Conservation (phyloP, 148 eudicot genomes). For the Polygonum maritimum region DNA sequence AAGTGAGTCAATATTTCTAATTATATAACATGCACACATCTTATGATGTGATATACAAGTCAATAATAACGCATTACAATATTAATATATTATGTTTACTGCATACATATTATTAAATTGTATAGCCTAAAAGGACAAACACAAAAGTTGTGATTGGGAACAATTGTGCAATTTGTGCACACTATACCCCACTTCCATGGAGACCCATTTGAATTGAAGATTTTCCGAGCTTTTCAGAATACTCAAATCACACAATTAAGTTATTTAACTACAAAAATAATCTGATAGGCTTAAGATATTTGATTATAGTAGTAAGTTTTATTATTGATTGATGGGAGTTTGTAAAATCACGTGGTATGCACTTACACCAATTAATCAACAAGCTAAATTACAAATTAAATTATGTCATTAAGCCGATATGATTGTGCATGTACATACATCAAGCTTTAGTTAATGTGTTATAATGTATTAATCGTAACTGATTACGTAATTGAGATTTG, state of each 20-base stretch:
- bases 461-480: background rate
- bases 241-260: background rate
- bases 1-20: background rate
- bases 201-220: background rate
- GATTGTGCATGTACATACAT: background rate
- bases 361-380: background rate
- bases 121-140: background rate
- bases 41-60: background rate
- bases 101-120: background rate
- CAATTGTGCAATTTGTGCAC: background rate
- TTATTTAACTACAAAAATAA: background rate
- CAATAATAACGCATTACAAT: background rate
- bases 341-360: conserved; percentile 2
- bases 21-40: background rate
- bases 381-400: background rate
- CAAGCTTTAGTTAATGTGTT: background rate
- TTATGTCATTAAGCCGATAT: background rate
- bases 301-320: background rate
- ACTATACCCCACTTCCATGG: conserved; percentile 1
- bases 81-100: background rate
- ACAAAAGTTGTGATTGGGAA: background rate
- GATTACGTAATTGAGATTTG: conserved; percentile 5
- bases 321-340: background rate
- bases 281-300: background rate
- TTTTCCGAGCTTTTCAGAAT: background rate